Evolutionary conservation across 2,329 filamentous ascomycete genomes (phyloP).

Genomic region (Aspergillus arachidicola): DNA sequence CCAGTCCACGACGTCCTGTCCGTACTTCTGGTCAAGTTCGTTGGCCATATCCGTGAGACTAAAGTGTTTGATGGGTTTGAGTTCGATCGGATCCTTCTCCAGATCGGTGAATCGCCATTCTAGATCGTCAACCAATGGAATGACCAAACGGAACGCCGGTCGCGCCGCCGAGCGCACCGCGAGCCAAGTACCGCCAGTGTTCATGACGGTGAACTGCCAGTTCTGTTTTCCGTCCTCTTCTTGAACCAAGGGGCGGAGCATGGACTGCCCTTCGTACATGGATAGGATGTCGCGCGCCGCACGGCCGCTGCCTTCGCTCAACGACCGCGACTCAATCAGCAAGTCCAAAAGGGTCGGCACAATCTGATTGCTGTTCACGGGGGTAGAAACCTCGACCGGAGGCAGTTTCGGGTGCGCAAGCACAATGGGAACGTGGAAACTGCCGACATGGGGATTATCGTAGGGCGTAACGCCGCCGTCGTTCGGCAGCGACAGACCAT

Average conservation of each 20-base stretch:
- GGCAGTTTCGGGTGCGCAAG: conserved; percentile 37
- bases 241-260: conserved; percentile 31
- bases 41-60: conserved; percentile 25
- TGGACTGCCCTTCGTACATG: conserved; percentile 38
- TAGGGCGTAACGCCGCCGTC: conserved; percentile 38
- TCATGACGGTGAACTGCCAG: conserved; percentile 41
- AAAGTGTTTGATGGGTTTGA: conserved; percentile 27
- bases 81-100: conserved; percentile 28
- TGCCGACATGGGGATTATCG: conserved; percentile 36
- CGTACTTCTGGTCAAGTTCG: conserved; percentile 22
- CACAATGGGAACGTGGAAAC: conserved; percentile 37
- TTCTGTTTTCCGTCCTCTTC: conserved; percentile 25
- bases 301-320: conserved; percentile 23
- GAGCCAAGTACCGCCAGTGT: conserved; percentile 37
- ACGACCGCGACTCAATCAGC: conserved; percentile 33
- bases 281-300: conserved; percentile 29
- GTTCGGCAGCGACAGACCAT: conserved; percentile 39
- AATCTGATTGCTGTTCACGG: conserved; percentile 35
- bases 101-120: conserved; percentile 38
- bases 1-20: conserved; percentile 21
- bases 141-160: conserved; percentile 32
- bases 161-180: conserved; percentile 33
- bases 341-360: conserved; percentile 36
- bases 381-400: conserved; percentile 29
- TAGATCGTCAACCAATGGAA: conserved; percentile 34